A percentile compares a stretch with the other conserved stretches of the same genome.
These are phyloP conservation scores for Trametes versicolor DNA, from an alignment of 1,284 basidiomycete genomes.

Conservation along the genomic window DNA sequence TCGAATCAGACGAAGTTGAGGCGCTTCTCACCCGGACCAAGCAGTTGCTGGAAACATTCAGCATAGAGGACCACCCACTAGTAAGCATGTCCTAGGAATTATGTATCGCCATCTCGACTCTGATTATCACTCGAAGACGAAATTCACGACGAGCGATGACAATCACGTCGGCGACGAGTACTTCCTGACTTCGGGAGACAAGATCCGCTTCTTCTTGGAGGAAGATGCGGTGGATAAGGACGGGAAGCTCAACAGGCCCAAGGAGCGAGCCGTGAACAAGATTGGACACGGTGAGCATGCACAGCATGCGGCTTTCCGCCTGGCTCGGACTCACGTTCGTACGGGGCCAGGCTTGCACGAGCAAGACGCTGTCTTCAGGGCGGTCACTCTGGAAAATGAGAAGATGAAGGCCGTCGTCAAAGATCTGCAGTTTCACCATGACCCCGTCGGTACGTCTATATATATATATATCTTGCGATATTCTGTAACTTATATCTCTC, in stretches of 20 bases:
- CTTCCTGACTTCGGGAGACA: slow-evolving; percentile 91
- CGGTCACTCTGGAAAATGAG: slow-evolving; percentile 81
- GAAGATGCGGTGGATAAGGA: slow-evolving; percentile 75
- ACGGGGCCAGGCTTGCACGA: slow-evolving; percentile 73
- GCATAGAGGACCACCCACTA: slow-evolving; percentile 82
- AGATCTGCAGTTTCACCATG: slow-evolving; percentile 82
- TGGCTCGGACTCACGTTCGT: no score
- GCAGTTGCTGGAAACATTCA: slow-evolving; percentile 81
- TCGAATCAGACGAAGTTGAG: slow-evolving; percentile 64
- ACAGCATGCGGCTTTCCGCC: neutral
- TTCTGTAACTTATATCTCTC: neutral
- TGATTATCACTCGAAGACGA: slow-evolving; percentile 65
- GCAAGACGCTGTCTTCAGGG: slow-evolving; percentile 83
- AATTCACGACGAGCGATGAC: slow-evolving; percentile 84
- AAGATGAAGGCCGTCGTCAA: slow-evolving; percentile 72
- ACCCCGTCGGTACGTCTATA: slow-evolving; percentile 74
- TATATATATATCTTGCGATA: neutral
- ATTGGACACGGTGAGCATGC: slow-evolving; percentile 75
- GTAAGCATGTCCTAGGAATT: slow-evolving; percentile 50
- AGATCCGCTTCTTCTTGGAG: slow-evolving; percentile 92
- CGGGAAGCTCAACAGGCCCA: slow-evolving; percentile 79
- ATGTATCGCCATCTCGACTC: neutral
- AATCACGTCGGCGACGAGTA: slow-evolving; percentile 92
- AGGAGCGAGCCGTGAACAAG: slow-evolving; percentile 84
- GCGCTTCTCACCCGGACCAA: slow-evolving; percentile 77